Evolutionary conservation across 208 protist species (phyloP).

Genomic region (Leishmania aethiopica): DNA sequence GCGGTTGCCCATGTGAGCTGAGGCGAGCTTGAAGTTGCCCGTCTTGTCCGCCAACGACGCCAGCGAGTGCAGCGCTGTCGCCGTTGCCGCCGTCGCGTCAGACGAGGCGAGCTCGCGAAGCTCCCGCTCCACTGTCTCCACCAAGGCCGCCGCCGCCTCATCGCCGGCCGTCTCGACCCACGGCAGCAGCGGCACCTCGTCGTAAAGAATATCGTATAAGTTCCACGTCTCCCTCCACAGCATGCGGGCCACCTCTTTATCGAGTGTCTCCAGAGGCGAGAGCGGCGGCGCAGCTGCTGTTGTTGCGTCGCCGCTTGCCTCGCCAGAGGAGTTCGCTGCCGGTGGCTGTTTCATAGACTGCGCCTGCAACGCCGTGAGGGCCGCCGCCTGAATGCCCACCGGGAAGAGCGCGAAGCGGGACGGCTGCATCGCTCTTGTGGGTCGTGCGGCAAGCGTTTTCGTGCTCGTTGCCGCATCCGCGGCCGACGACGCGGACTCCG

Average conservation of each 20-base stretch:
- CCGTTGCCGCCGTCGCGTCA: background rate
- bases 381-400: constrained; percentile 50
- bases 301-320: background rate
- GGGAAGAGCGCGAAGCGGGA: constrained; percentile 65
- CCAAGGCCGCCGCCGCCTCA: constrained; percentile 1
- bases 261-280: background rate
- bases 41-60: constrained; percentile 8
- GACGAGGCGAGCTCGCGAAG: constrained; percentile 1
- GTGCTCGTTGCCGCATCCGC: background rate
- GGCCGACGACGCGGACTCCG: background rate
- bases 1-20: constrained; percentile 19
- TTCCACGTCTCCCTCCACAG: constrained; percentile 90
- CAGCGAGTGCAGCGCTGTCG: constrained; percentile 12
- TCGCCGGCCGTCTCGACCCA: constrained; percentile 6
- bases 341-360: background rate
- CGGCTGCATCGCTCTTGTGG: constrained; percentile 13
- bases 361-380: constrained; percentile 7
- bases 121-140: constrained; percentile 14
- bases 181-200: constrained; percentile 74
- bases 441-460: background rate
- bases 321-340: background rate
- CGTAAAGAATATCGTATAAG: constrained; percentile 83
- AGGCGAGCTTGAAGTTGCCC: constrained; percentile 38
- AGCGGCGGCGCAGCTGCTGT: background rate
- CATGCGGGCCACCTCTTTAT: constrained; percentile 23